Evolutionary conservation across 805 yeast genomes (phyloP), one percentile per base, ranked within the genome.

Genomic region (Schwanniomyces vanrijiae): DNA sequence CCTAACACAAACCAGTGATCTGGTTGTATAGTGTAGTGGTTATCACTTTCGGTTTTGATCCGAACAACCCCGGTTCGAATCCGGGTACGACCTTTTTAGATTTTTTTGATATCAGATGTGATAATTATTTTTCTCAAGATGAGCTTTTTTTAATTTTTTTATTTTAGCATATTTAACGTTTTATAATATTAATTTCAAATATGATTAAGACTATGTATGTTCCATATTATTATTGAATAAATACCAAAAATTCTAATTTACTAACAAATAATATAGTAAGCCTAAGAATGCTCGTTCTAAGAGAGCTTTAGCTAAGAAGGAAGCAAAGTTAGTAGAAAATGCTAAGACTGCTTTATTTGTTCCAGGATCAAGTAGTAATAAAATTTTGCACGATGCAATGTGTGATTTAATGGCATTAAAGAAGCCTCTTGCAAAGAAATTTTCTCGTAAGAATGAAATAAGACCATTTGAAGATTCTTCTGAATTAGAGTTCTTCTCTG

Each of bases 221-320:
- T 47, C 18, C 3, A 4, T 5, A 11, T 25, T 28, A 28, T 14
- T 28, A 22, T 18, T 25, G 22, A 7, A 20, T n/a, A 14, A 21
- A 22, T 6, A n/a, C 22, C 8, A 31, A 22, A 26, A 28, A 24
- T 31, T 24, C 3, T 13, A 24, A 40, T 10, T 21, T 45, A 42
- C 47, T 50, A 47, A 50, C 51, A 13, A 34, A 21, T 20, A 9
- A 19, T 16, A 38, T 33, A 50, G 58, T 14, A 86, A 90, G 56
- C 98, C 99, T 31, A 91, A 90, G 73, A 94, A 86, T 62, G 96
- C 96, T 45, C 90, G 98, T 62, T 82, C 97, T 46, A 94, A 94
- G 74, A 83, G 99, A 69, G 98, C 96, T 5, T 65, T 91, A 53
- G 96, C 90, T 52, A 86, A 87, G 60, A 86, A 83, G 58, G 96